Evolutionary conservation across 2,329 filamentous ascomycete genomes (phyloP), one percentile per base, ranked within the genome.

Genomic region (Nothophaeocryptopus gaeumannii): DNA sequence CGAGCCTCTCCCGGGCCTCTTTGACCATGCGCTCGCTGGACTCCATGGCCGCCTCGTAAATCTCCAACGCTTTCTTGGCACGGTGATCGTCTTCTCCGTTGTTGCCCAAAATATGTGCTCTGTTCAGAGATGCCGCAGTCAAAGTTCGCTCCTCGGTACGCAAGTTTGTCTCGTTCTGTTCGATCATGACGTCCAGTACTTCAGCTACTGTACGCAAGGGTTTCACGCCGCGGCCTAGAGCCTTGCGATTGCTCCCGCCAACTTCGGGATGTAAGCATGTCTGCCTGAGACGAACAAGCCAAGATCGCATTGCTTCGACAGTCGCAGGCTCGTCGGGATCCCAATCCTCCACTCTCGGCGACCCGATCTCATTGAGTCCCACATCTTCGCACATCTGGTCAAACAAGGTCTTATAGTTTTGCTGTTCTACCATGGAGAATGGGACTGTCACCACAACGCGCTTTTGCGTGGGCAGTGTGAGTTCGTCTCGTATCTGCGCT

Each of bases 141-240:
- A 89, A 79, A 2, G 76, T 72, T 45, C 89, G 81, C 63, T 93
- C 85, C 50, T 92, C 84, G 0, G 78, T 70, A 44, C 84, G 80
- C 49, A 92, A 79, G 1, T 72, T 66, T 5, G 74, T 74, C 50
- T 92, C 87, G 37, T 86, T 90, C 63, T 92, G 84, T 47, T 96
- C 89, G 50, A 96, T 85, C 92, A 99, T 96, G 4, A 85, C 83
- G 56, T 89, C 85, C 9, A 99, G 74, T 1, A 97, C 92, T 67
- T 97, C 88, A 13, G 84, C 81, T 1, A 96, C 85, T 0, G 91
- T 95, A 10, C 88, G 80, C 56, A 96, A 76, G 0, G 88, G 85
- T 45, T 76, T 77, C 41, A 77, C 81, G 38, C 79, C 77, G 14
- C 69, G 65, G 1, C 85, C 85, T 5, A 88, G 70, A 0, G 80